Conservation (phyloP, 495 filamentous ascomycete species). For the Lophium mytilinum region DNA sequence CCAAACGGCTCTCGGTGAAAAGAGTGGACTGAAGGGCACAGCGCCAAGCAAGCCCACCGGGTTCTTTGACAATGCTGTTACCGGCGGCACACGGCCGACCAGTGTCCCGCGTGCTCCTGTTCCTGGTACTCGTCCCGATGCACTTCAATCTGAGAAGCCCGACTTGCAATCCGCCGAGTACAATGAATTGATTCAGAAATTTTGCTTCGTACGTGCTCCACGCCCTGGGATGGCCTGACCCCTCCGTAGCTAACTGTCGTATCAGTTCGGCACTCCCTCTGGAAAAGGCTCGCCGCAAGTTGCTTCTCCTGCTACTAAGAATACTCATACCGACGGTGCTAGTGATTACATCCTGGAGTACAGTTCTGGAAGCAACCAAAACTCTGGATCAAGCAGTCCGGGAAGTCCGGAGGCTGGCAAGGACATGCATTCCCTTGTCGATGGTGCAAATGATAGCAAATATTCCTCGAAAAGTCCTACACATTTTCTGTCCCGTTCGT, state of each 20-base stretch:
- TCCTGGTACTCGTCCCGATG: conserved; percentile 37
- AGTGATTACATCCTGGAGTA: conserved; percentile 17
- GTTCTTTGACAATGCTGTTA: conserved; percentile 23
- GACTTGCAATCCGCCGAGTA: conserved; percentile 76
- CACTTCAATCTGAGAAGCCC: conserved; percentile 46
- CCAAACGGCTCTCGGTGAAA: conserved; percentile 45
- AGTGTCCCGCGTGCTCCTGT: conserved; percentile 11
- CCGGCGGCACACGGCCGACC: conserved; percentile 17
- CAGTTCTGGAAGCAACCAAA: conserved; percentile 19
- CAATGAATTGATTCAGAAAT: conserved; percentile 91
- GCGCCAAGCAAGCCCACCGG: conserved; percentile 5
- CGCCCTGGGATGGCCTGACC: conserved; percentile 19
- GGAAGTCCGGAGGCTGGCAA: conserved; percentile 6
- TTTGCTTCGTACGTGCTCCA: conserved; percentile 86
- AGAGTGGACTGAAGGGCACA: conserved; percentile 32
- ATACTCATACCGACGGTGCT: conserved; percentile 21
- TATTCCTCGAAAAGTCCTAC: conserved; percentile 8
- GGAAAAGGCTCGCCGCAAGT: conserved; percentile 24
- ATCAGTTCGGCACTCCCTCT: conserved; percentile 31
- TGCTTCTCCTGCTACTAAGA: conserved; percentile 17
- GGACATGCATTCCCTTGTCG: conserved; percentile 14
- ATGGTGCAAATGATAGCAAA: conserved; percentile 24
- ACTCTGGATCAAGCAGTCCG: conserved; percentile 25
- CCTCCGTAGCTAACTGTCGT: conserved; percentile 24
- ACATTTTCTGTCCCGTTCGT: conserved; percentile 29